Evolutionary conservation across 805 yeast genomes (phyloP).

Genomic region (Kodamaea kaohsiungensis): DNA sequence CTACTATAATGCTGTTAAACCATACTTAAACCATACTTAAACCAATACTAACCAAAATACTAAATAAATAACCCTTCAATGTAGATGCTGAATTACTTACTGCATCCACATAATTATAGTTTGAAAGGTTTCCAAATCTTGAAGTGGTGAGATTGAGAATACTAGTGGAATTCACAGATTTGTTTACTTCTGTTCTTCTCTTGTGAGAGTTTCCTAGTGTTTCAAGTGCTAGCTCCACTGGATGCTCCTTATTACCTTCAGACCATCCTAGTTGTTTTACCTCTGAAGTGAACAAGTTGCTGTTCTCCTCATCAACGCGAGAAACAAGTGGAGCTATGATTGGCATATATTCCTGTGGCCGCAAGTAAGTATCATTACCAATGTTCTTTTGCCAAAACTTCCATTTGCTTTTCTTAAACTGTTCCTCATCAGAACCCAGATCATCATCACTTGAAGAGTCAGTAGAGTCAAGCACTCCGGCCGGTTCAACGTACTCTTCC

Average conservation of each 20-base stretch:
- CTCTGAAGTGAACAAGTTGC: neutral
- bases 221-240: neutral
- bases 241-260: neutral
- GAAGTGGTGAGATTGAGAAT: neutral
- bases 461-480: neutral
- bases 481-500: neutral
- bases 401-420: neutral
- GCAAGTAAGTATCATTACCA: neutral
- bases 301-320: neutral
- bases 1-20: too few relatives aligned
- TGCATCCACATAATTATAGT: neutral
- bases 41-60: neutral
- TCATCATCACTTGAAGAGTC: conserved; percentile 1
- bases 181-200: neutral
- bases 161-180: neutral
- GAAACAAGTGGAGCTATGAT: neutral
- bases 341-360: neutral
- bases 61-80: neutral
- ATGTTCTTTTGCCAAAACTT: conserved; percentile 5
- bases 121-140: neutral
- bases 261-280: neutral
- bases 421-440: conserved; percentile 1
- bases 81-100: neutral
- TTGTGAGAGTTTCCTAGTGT: neutral
- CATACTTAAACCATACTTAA: neutral